Base-by-base conservation (phyloP, 2,329 filamentous ascomycete species). In the Alternaria consortialis region DNA sequence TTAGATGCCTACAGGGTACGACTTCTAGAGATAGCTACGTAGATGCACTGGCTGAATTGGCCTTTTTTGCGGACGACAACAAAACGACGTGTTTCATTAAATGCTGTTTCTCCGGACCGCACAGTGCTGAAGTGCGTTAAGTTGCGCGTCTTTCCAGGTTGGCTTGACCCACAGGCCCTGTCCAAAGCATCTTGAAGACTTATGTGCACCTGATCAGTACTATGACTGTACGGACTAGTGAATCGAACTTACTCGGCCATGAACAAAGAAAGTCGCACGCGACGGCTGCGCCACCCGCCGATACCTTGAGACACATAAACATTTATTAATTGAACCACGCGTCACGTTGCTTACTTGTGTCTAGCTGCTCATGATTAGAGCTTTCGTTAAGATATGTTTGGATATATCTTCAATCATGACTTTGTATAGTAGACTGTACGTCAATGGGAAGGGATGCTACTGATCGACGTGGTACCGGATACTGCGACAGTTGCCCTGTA, bases 111-210 rank as follows among this genome's bases (percentile, higher is more conserved):
- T 1, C 31, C 17, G 6, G 25, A 50, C 12, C n/a, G 29, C 4
- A 50, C 46, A 1, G 7, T 50, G 3, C 46, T 36, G 4, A 15
- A 50, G 46, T 50, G 46, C 2, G 46, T 50, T 1, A 31, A 50
- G 20, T 36, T 36, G 7, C 46, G 29, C 2, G 46, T 50, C 9
- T 25, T 50, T 0, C 46, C 31, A 7, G 31, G 3, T 25, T 50
- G 0, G 6, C 2, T 6, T 23, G 29, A 2, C 46, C 46, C 2
- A 31, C 23, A 36, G 31, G 31, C 5, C 36, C 31, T 5, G 13
- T 50, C 31, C 46, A 50, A 12, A 46, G 25, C 25, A 46, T 46
- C 15, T 46, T 46, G 25, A 46, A 46, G 43, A 46, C 43, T 13
- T 46, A 11, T 31, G 4, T 8, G 23, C 13, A 20, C 13, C 0